phyloP scores from a whole-genome alignment of 1,139 yeast genomes.

The Debaryomycetaceae sp. region DNA sequence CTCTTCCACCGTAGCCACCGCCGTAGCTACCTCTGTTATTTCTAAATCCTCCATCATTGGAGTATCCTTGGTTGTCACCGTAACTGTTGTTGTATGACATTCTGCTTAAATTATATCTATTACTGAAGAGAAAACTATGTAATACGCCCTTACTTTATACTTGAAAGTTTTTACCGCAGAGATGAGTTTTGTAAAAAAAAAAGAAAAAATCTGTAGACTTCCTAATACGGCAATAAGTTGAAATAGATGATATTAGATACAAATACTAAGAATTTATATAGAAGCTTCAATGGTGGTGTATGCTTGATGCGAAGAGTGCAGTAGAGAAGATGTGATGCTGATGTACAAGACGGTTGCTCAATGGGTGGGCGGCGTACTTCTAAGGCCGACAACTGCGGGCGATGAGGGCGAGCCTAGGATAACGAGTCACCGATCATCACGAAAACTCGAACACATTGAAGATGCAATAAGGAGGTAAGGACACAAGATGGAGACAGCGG shows the following conservation, averaged over 20 bases:
- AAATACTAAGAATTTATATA: not conserved
- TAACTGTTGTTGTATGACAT: slow-evolving; percentile 23
- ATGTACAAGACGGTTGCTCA: no score
- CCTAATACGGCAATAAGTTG: slow-evolving; percentile 13
- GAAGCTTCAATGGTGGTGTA: not conserved
- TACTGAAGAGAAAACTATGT: slow-evolving; percentile 1
- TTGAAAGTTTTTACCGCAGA: not conserved
- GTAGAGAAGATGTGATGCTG: not conserved
- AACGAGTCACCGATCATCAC: no score
- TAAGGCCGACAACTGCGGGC: no score
- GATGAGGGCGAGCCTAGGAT: no score
- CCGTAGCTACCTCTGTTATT: slow-evolving; percentile 23
- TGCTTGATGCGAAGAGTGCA: not conserved
- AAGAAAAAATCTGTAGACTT: slow-evolving; percentile 9
- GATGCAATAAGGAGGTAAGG: not conserved
- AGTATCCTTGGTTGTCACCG: slow-evolving; percentile 20
- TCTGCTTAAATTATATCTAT: not conserved
- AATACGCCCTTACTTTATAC: not conserved
- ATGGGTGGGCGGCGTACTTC: no score
- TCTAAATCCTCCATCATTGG: slow-evolving; percentile 20
- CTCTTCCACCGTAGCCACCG: slow-evolving; percentile 12
- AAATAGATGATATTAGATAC: not conserved
- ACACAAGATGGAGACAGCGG: not conserved
- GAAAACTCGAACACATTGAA: not conserved
- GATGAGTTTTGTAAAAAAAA: slow-evolving; percentile 6